phyloP scores from a whole-genome alignment of 1,284 basidiomycete species.

The Fomitopsis pinicola region DNA sequence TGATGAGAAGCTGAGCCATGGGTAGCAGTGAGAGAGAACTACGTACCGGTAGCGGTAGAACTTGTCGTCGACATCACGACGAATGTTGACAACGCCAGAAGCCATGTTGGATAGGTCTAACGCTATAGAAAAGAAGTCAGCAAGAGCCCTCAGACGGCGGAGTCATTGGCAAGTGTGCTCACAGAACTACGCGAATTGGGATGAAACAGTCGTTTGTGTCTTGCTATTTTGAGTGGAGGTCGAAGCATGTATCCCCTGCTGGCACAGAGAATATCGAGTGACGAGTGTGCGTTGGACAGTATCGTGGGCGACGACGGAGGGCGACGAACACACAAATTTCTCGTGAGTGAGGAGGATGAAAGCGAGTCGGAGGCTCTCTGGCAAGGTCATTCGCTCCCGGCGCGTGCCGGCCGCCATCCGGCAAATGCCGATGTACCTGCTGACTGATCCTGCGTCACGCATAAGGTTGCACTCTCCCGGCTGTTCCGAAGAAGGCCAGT shows the following conservation, averaged over 20 bases:
- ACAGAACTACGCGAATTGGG: conserved; percentile 59
- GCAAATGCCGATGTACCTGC: background rate
- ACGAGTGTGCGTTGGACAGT: conserved; percentile 49
- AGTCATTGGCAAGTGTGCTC: conserved; percentile 21
- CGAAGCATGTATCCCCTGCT: conserved; percentile 88
- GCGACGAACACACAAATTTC: conserved; percentile 11
- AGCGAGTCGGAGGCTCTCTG: conserved; percentile 2
- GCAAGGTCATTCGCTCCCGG: conserved; percentile 7
- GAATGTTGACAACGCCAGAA: conserved; percentile 88
- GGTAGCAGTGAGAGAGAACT: background rate
- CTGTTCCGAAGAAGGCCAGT: background rate
- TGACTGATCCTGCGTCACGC: conserved; percentile 2
- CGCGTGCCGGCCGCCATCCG: background rate
- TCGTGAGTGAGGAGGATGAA: conserved; percentile 6
- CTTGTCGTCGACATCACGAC: conserved; percentile 96
- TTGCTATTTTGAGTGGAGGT: conserved; percentile 69
- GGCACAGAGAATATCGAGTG: conserved; percentile 59
- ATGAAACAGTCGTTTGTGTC: conserved; percentile 57
- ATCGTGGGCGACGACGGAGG: conserved; percentile 46
- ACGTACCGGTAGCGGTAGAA: conserved; percentile 83
- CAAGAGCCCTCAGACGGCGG: background rate
- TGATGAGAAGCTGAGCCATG: conserved; percentile 8
- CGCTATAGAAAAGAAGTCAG: conserved; percentile 37
- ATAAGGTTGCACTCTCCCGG: background rate
- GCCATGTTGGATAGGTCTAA: conserved; percentile 77